Base-by-base conservation (phyloP, 176 grass and related monocot species). In the Sorghum bicolor region DNA sequence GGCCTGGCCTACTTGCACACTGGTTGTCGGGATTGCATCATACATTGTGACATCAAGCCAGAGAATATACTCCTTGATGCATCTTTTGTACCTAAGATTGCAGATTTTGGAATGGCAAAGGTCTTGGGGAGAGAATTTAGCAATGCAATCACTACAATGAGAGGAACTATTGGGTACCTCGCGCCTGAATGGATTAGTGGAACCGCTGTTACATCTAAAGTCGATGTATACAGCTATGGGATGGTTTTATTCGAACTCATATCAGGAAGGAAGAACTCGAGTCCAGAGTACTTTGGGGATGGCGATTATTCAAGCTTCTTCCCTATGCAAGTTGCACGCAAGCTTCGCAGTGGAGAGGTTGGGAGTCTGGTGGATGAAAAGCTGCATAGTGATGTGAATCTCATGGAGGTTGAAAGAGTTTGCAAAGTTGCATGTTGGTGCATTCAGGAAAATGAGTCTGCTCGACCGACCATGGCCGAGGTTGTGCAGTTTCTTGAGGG, bases 401-500 rank as follows among this genome's bases (percentile, higher is more conserved):
- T 75, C 1, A 2, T 3, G 30, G 47, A 75, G 72, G 72, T 75
- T n/a, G 72, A 75, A 34, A 75, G 44, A 6, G 29, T 55, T 14
- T 75, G 72, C 72, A 75, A 55, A 34, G 47, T 55, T 34, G 72
- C 72, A 14, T 75, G 72, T 4, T 75, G 72, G 72, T 75, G 72
- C 45, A 75, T 75, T 53, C 72, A 75, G 32, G 72, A 75, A 22
- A 55, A 53, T 34, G 72, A 75, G 72, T 50, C 52, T 11, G 72
- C 8, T 13, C 16, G 72, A 8, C 72, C 17, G 17, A 75, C 72
- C 44, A 75, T 75, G 72, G 45, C 45, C 5, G 72, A 75, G 47
- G 72, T 75, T 29, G 72, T 75, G 28, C 72, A 75, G 72, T 30
- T 75, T 53, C 72, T 75, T 34, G 72, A 75, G 72, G 72, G 72